phyloP scores from a whole-genome alignment of 2,329 filamentous ascomycete genomes.

The Fusarium liriodendri region DNA sequence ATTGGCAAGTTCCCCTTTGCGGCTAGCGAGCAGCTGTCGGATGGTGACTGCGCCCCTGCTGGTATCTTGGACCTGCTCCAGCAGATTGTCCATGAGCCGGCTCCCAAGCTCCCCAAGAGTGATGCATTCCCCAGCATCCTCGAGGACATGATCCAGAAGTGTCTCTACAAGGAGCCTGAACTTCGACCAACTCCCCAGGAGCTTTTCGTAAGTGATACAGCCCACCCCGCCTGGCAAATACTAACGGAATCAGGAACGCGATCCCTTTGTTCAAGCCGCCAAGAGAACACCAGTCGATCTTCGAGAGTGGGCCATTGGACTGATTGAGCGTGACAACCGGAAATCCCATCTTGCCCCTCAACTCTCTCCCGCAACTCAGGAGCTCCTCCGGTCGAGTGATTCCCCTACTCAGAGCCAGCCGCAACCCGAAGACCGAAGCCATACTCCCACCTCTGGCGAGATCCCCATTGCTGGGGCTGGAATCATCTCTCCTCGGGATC shows the following conservation, averaged over 20 bases:
- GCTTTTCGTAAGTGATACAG: slow-evolving; percentile 76
- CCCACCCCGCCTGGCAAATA: not conserved
- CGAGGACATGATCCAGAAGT: slow-evolving; percentile 97
- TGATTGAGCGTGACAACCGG: slow-evolving; percentile 95
- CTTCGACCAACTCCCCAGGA: slow-evolving; percentile 92
- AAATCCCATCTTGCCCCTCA: slow-evolving; percentile 92
- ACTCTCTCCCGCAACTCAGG: slow-evolving; percentile 81
- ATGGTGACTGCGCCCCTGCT: slow-evolving; percentile 85
- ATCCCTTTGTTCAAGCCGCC: slow-evolving; percentile 94
- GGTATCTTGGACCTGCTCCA: slow-evolving; percentile 96
- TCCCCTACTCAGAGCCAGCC: slow-evolving; percentile 62
- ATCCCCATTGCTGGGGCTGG: slow-evolving; percentile 72
- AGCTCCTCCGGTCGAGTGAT: slow-evolving; percentile 74
- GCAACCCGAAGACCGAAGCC: slow-evolving; percentile 56
- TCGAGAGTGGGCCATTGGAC: slow-evolving; percentile 89
- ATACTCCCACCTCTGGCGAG: slow-evolving; percentile 77
- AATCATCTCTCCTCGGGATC: slow-evolving; percentile 66
- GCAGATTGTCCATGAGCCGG: slow-evolving; percentile 96
- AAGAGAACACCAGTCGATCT: slow-evolving; percentile 97
- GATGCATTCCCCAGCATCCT: slow-evolving; percentile 96
- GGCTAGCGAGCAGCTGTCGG: slow-evolving; percentile 75
- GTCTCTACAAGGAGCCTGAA: slow-evolving; percentile 88
- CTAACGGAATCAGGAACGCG: slow-evolving; percentile 75
- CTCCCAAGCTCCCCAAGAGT: slow-evolving; percentile 93
- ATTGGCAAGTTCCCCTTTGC: slow-evolving; percentile 98